phyloP scores from a whole-genome alignment of 169 alveolate genomes.

The Plasmodium vivax region DNA sequence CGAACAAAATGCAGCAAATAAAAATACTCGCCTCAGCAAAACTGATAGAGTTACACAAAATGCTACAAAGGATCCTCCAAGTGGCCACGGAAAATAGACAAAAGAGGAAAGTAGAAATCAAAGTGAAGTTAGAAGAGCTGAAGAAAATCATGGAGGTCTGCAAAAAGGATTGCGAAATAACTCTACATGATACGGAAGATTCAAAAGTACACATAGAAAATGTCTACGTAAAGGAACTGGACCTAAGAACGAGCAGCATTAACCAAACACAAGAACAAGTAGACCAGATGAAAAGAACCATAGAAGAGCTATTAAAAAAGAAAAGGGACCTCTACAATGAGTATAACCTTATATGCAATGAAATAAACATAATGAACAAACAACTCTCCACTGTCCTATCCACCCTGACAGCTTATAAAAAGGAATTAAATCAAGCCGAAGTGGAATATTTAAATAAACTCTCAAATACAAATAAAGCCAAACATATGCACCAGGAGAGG shows the following conservation, averaged over 20 bases:
- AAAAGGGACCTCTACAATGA: conserved; percentile 38
- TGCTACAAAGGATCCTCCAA: conserved; percentile 7
- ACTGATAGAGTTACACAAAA: conserved; percentile 50
- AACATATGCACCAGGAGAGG: conserved; percentile 70
- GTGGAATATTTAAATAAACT: conserved; percentile 45
- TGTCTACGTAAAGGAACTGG: conserved; percentile 45
- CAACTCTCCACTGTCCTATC: conserved; percentile 18
- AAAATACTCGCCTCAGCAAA: conserved; percentile 44
- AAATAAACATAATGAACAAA: conserved; percentile 23
- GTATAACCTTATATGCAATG: conserved; percentile 46
- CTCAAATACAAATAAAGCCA: conserved; percentile 65
- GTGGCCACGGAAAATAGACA: conserved; percentile 35
- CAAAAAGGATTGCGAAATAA: conserved; percentile 64
- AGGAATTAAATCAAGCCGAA: conserved; percentile 47
- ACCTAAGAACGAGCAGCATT: conserved; percentile 21
- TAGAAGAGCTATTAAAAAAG: conserved; percentile 32
- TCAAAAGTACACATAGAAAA: conserved; percentile 58
- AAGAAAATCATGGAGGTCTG: conserved; percentile 65
- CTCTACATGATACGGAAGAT: conserved; percentile 46
- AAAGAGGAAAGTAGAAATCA: conserved; percentile 32
- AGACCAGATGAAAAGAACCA: conserved; percentile 6
- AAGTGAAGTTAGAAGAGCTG: conserved; percentile 46
- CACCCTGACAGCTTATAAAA: conserved; percentile 11
- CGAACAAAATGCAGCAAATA: conserved; percentile 53
- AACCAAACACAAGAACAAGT: conserved; percentile 25